phyloP scores from a whole-genome alignment of 352 stramenopile genomes.

The Chrysophaeum taylorii region DNA sequence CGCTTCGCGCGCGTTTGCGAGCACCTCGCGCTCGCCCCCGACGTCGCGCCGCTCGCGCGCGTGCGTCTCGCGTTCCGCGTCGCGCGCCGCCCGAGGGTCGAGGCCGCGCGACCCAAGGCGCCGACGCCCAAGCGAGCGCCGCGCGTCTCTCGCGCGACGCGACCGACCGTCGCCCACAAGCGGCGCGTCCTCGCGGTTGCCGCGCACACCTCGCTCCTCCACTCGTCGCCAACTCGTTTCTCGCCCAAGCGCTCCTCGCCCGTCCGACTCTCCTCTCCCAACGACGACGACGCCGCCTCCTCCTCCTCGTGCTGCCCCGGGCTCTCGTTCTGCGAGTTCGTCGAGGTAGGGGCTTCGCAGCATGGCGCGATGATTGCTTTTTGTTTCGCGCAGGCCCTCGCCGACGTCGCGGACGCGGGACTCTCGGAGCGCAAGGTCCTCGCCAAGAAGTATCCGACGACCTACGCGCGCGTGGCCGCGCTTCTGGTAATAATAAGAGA shows the following conservation, averaged over 20 bases:
- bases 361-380: no score
- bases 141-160: neutral
- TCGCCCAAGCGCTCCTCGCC: neutral
- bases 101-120: neutral
- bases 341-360: no score
- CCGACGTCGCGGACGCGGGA: neutral
- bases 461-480: neutral
- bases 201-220: neutral
- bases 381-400: no score
- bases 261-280: neutral
- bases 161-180: neutral
- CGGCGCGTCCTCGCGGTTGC: neutral
- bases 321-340: slow-evolving; percentile 3
- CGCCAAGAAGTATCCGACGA: neutral
- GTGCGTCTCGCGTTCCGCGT: neutral
- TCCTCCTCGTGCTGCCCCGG: neutral
- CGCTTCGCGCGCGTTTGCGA: neutral
- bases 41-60: no score
- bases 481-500: no score
- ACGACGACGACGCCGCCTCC: neutral
- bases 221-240: neutral
- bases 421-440: neutral
- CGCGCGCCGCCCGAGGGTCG: neutral
- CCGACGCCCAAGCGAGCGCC: neutral
- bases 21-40: neutral